Base-by-base conservation (phyloP, 2,329 filamentous ascomycete species). In the Fonsecaea nubica region DNA sequence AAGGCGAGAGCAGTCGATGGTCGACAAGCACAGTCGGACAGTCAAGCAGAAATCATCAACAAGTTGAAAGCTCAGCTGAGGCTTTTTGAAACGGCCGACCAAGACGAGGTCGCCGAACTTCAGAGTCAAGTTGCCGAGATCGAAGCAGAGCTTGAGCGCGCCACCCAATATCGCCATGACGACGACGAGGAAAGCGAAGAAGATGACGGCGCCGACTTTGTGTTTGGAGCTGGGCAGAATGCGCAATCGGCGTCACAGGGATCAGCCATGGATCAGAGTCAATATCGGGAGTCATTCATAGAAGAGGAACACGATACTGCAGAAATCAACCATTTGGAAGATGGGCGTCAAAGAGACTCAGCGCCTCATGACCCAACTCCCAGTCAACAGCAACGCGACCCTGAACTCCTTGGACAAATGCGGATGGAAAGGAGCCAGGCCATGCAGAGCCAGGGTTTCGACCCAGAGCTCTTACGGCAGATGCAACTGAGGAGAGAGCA, bases 171-270 rank as follows among this genome's bases (percentile, higher is more conserved):
- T 25, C 25, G 25, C 25, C 21, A 18, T 15, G 33, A 40, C 2
- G 40, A 54, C n/a, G 50, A 56, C 13, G 61, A 63, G 4, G 66
- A 71, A 9, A 71, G 69, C 33, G 69, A 71, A 62, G 67, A 71
- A 56, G 64, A 71, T 10, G 64, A 66, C 15, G 69, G 69, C 18
- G 69, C 58, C 2, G 62, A 71, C 13, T 66, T 36, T 48, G 62
- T 65, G 30, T 67, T 56, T 58, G 67, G 67, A n/a, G 61, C 67
- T 40, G 63, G 60, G 32, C 40, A 45, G 21, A 21, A 50, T 12
- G 18, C 9, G 8, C 3, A 4, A 12, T 12, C 9, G 18, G n/a
- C n/a, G 12, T n/a, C 59, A 38, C 7, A 38, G 33, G 18, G 30
- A 48, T 18, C 25, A n/a, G 45, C 56, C 18, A 33, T 30, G 13